Evolutionary conservation across 192 early-diverging fungal species (phyloP).

Genomic region (Backusella tarrabulga): DNA sequence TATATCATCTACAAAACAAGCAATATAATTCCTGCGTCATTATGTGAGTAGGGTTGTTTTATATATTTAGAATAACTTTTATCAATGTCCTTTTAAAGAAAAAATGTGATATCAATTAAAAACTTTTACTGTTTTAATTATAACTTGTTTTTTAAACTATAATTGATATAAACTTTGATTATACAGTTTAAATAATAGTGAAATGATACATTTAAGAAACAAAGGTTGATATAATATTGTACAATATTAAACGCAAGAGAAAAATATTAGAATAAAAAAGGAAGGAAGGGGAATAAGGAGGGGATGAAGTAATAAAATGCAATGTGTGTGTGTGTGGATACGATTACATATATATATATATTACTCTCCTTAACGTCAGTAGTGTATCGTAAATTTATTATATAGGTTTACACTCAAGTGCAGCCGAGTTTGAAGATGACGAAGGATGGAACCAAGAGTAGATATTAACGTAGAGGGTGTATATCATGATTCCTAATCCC

Average conservation of each 20-base stretch:
- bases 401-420: background rate
- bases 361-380: background rate
- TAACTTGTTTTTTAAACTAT: background rate
- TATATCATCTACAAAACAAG: background rate
- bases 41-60: background rate
- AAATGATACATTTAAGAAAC: background rate
- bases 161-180: background rate
- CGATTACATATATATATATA: background rate
- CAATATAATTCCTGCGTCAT: background rate
- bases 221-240: background rate
- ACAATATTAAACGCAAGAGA: background rate
- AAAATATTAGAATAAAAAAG: background rate
- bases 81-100: background rate
- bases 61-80: background rate
- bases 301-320: background rate
- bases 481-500: slow-evolving; percentile 66
- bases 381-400: background rate
- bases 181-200: background rate
- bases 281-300: background rate
- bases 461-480: slow-evolving; percentile 80
- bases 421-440: background rate
- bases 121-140: background rate
- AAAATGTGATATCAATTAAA: background rate
- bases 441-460: slow-evolving; percentile 25
- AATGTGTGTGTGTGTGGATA: background rate